Evolutionary conservation across 495 filamentous ascomycete species (phyloP).

Genomic region (Friedmanniomyces simplex): DNA sequence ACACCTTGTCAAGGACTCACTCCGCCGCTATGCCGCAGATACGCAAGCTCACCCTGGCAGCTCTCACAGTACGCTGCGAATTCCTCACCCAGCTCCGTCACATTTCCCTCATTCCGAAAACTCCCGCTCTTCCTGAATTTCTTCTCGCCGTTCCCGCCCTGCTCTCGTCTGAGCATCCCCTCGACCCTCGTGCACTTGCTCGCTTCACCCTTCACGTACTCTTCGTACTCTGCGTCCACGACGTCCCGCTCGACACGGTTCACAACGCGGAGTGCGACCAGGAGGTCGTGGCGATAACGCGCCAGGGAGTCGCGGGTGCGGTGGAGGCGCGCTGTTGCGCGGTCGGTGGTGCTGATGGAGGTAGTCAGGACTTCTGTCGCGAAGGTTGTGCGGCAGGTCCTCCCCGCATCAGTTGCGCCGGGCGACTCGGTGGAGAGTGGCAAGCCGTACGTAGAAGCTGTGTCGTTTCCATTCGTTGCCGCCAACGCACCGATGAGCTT

Average conservation of each 20-base stretch:
- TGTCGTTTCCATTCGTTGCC: conserved; percentile 18
- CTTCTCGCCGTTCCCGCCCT: background rate
- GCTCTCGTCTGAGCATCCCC: conserved; percentile 32
- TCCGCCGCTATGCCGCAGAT: background rate
- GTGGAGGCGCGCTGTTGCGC: conserved; percentile 48
- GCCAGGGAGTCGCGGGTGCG: conserved; percentile 73
- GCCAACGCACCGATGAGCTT: conserved; percentile 31
- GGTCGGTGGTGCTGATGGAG: conserved; percentile 8
- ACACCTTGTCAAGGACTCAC: too few relatives aligned
- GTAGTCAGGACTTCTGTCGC: conserved; percentile 7
- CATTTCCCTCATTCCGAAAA: background rate
- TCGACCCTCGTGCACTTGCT: conserved; percentile 55
- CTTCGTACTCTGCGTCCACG: conserved; percentile 77
- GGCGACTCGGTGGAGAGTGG: background rate
- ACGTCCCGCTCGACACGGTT: conserved; percentile 83
- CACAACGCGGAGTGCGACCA: conserved; percentile 82
- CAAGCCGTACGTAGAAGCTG: background rate
- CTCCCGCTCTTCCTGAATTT: background rate
- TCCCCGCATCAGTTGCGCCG: conserved; percentile 16
- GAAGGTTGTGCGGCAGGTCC: conserved; percentile 22
- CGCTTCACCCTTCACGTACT: conserved; percentile 69
- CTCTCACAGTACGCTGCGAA: conserved; percentile 13
- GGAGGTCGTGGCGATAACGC: conserved; percentile 76
- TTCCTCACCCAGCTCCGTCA: conserved; percentile 3
- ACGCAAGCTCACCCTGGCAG: conserved; percentile 6